Base-by-base conservation (phyloP, 2,329 filamentous ascomycete species). In the Xylariaceae sp. region DNA sequence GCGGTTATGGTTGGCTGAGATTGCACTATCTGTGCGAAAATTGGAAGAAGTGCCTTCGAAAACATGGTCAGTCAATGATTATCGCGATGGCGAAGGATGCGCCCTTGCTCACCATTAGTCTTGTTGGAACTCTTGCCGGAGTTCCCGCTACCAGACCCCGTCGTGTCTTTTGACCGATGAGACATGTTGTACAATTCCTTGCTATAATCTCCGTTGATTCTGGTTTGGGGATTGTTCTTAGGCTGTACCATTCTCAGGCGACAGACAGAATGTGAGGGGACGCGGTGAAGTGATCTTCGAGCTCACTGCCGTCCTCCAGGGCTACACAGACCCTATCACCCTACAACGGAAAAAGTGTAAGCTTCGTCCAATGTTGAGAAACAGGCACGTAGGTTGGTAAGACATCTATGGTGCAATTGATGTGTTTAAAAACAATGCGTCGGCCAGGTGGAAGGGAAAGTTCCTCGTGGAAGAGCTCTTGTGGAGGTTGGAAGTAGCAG, bases 1-100 rank as follows among this genome's bases (percentile, higher is more conserved):
- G 45, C 83, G 78, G 42, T 79, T 73, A 57, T 86, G 82, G 63
- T 80, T 81, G 59, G 88, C 88, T 7, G 92, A 94, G 57, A 97
- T 97, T 64, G 94, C 90, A 33, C 83, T 77, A 67, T 97, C 93
- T 19, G 93, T 97, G 58, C 88, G 86, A 73, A 97, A 97, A 19
- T 78, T 81, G 51, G 80, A 73, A 40, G 83, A 75, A 60, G 80
- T 79, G 57, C 88, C 89, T 94, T 28, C 22, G 22, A 28, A 4
- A 28, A 28, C 22, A 28, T 28, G 7, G 22, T 28, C 22, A 28
- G 57, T 1, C 43, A 31, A 39, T 33, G 36, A 56, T 43, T 61
- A 59, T 17, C 45, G 42, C 41, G 18, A n/a, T 39, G 13, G 41
- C 43, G 33, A 48, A 18, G 31, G 16, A 47, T 31, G 12, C 50